These are phyloP conservation scores for Thelonectria blattea DNA, from an alignment of 2,329 filamentous ascomycete species.

Conservation along the genomic window DNA sequence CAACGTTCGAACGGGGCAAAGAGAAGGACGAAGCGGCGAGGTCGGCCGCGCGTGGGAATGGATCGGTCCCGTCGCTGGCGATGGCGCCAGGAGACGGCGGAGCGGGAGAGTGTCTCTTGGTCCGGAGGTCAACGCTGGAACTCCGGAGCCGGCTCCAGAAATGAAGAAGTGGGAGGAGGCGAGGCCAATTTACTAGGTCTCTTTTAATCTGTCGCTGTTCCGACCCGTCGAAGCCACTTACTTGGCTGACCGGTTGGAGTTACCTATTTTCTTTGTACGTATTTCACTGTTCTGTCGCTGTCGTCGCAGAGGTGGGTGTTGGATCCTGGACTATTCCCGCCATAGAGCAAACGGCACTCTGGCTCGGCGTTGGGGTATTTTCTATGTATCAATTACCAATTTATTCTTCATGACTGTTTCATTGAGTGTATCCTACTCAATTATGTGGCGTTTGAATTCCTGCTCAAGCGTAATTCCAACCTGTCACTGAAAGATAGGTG, in stretches of 20 bases:
- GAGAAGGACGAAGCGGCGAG: conserved; percentile 70
- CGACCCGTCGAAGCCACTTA: conserved; percentile 10
- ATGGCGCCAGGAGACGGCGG: conserved; percentile 53
- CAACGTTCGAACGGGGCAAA: conserved; percentile 80
- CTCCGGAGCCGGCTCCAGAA: conserved; percentile 37
- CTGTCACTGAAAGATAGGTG: too few species aligned
- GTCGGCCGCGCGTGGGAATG: conserved; percentile 73
- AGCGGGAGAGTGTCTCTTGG: conserved; percentile 59
- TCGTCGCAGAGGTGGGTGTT: conserved; percentile 15
- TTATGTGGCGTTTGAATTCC: conserved; percentile 14
- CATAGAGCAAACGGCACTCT: conserved; percentile 19
- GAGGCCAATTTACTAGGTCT: conserved; percentile 48
- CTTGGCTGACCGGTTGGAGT: not conserved
- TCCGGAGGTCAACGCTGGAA: conserved; percentile 47
- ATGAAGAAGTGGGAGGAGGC: conserved; percentile 51
- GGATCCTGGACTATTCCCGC: conserved; percentile 25
- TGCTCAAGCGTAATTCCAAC: too few species aligned
- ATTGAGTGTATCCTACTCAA: not conserved
- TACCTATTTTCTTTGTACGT: conserved; percentile 25
- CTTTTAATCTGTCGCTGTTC: conserved; percentile 14
- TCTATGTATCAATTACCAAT: conserved; percentile 23
- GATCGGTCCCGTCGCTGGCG: conserved; percentile 64
- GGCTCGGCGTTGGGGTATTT: conserved; percentile 32
- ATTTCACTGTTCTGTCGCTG: conserved; percentile 9
- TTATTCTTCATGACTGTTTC: not conserved